phyloP scores from a whole-genome alignment of 768 basidiomycete genomes.

The Antrodiella citrinella region DNA sequence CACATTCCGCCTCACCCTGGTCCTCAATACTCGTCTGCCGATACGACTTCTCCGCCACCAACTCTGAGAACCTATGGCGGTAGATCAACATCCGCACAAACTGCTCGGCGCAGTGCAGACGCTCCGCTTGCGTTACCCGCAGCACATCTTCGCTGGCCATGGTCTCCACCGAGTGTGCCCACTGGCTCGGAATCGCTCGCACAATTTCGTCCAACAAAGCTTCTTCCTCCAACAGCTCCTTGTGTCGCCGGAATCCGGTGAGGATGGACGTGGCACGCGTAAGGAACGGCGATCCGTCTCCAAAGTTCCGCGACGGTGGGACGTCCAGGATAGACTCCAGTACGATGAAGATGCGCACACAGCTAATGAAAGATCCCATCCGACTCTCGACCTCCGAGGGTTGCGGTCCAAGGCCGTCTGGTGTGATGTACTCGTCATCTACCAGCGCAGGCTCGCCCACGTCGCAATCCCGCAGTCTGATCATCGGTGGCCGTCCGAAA shows the following conservation, averaged over 20 bases:
- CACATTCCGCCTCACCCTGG: constrained; percentile 61
- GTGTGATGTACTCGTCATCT: constrained; percentile 85
- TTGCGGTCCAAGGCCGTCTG: constrained; percentile 57
- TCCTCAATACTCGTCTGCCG: constrained; percentile 38
- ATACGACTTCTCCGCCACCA: constrained; percentile 60
- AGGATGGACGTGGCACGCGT: constrained; percentile 63
- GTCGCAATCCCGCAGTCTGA: constrained; percentile 85
- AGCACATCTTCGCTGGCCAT: constrained; percentile 81
- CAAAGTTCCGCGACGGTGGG: constrained; percentile 54
- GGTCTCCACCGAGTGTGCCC: constrained; percentile 76
- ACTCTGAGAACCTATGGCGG: constrained; percentile 76
- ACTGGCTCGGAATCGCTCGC: constrained; percentile 60
- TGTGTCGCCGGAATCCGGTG: constrained; percentile 49
- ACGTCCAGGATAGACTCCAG: constrained; percentile 84
- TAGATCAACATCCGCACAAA: constrained; percentile 84
- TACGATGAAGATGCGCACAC: constrained; percentile 76
- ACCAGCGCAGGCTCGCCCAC: constrained; percentile 80
- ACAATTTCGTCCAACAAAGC: constrained; percentile 74
- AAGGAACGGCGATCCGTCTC: constrained; percentile 73
- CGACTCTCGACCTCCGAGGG: constrained; percentile 64
- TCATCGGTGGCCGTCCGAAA: constrained; percentile 83
- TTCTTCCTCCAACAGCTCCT: constrained; percentile 75
- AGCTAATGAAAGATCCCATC: constrained; percentile 73
- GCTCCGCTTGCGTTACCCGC: constrained; percentile 80
- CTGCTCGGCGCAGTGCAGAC: constrained; percentile 82